phyloP scores from a whole-genome alignment of 441 rosid genomes.

The Macaranga tanarius region DNA sequence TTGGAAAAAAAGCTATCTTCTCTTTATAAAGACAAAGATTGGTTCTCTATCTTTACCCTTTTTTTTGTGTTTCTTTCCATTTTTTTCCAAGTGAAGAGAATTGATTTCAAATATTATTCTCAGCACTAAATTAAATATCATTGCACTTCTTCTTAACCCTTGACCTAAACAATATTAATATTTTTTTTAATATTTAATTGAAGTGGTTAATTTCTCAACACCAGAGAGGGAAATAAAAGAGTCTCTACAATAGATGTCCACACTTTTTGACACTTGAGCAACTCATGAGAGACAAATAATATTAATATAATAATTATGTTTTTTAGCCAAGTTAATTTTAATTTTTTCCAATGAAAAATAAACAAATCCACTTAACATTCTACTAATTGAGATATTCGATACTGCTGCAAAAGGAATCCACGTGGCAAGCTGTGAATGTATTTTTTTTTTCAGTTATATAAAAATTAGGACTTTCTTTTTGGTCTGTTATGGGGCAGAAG shows the following conservation, averaged over 20 bases:
- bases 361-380: conserved; percentile 28
- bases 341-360: background rate
- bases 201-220: no score
- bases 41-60: conserved; percentile 12
- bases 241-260: no score
- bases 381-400: conserved; percentile 18
- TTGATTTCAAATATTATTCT: background rate
- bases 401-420: conserved; percentile 31
- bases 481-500: conserved; percentile 21
- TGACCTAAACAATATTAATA: no score
- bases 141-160: no score
- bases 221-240: no score
- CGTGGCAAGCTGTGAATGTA: conserved; percentile 28
- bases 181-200: no score
- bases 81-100: background rate
- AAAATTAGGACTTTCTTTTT: conserved; percentile 7
- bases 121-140: no score
- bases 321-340: background rate
- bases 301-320: no score
- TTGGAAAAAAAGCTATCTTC: background rate
- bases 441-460: background rate
- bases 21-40: conserved; percentile 12
- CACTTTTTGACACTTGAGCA: no score
- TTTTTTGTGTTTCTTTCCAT: background rate
- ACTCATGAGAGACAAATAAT: no score